Percentiles rank a stretch among this genome's conserved stretches.
These are phyloP conservation scores for Tetrahymena thermophila DNA, from an alignment of 73 alveolate species.

Conservation along the genomic window DNA sequence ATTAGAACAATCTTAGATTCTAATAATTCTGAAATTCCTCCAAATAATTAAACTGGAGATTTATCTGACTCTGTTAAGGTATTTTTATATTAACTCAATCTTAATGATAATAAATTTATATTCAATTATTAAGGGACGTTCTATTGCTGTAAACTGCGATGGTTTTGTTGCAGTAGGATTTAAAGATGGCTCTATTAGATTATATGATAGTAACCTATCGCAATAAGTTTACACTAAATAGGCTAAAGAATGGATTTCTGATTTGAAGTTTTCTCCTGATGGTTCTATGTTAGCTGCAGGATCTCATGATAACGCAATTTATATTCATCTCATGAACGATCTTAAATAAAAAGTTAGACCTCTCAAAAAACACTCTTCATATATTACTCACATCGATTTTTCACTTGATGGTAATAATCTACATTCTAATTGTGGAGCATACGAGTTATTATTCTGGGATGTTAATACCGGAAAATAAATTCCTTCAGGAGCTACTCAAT, in stretches of 20 bases:
- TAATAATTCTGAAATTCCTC: constrained; percentile 28
- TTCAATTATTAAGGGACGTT: constrained; percentile 45
- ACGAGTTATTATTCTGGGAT: constrained; percentile 88
- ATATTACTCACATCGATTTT: constrained; percentile 90
- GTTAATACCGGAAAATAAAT: constrained; percentile 50
- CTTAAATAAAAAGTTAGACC: constrained; percentile 26
- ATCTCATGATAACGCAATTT: constrained; percentile 84
- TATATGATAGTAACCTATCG: constrained; percentile 63
- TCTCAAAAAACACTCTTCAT: constrained; percentile 66
- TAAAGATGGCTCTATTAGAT: constrained; percentile 86
- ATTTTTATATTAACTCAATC: neutral
- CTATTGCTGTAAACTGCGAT: constrained; percentile 86
- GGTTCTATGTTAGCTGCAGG: constrained; percentile 82
- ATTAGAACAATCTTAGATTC: constrained; percentile 28
- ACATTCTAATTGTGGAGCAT: constrained; percentile 87
- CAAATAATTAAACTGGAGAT: constrained; percentile 41
- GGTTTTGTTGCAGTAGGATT: constrained; percentile 91
- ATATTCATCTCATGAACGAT: constrained; percentile 54
- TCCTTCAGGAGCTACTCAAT: constrained; percentile 66
- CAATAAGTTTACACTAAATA: neutral
- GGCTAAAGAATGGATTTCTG: constrained; percentile 70
- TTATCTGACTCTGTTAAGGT: constrained; percentile 33
- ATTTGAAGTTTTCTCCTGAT: constrained; percentile 93
- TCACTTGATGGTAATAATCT: constrained; percentile 67
- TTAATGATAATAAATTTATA: too few relatives aligned